Conservation (phyloP, 768 basidiomycete genomes). For the Lentinula boryana region DNA sequence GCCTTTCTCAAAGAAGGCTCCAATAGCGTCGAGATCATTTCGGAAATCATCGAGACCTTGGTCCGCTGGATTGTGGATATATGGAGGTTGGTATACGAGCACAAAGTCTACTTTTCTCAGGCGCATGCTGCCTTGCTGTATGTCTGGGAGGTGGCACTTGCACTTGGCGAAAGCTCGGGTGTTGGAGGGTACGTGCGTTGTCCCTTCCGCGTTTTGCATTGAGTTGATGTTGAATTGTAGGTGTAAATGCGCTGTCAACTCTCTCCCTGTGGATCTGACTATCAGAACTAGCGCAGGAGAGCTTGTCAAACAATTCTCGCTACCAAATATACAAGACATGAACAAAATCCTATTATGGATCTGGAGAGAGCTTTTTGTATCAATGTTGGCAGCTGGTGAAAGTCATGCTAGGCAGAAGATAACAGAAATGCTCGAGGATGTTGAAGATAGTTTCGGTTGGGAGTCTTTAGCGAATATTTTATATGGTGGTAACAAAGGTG, state of each 20-base stretch:
- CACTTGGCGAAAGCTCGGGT: conserved; percentile 20
- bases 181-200: conserved; percentile 17
- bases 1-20: conserved; percentile 48
- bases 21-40: conserved; percentile 45
- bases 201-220: background rate
- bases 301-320: conserved; percentile 31
- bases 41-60: conserved; percentile 50
- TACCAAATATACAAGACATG: conserved; percentile 31
- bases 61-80: conserved; percentile 57
- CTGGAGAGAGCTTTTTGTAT: conserved; percentile 64
- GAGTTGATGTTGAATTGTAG: conserved; percentile 17
- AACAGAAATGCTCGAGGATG: conserved; percentile 54
- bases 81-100: conserved; percentile 58
- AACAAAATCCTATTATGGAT: conserved; percentile 48
- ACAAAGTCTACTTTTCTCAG: conserved; percentile 39
- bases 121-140: conserved; percentile 57
- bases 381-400: conserved; percentile 37
- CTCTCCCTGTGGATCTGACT: conserved; percentile 27
- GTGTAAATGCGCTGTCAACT: conserved; percentile 37
- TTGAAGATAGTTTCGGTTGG: conserved; percentile 47
- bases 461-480: conserved; percentile 43
- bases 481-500: conserved; percentile 44
- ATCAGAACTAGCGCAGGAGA: conserved; percentile 30
- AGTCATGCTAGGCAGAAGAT: conserved; percentile 24
- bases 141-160: conserved; percentile 34